These are phyloP conservation scores for Tuber brumale DNA, from an alignment of 495 filamentous ascomycete genomes.

Conservation along the genomic window DNA sequence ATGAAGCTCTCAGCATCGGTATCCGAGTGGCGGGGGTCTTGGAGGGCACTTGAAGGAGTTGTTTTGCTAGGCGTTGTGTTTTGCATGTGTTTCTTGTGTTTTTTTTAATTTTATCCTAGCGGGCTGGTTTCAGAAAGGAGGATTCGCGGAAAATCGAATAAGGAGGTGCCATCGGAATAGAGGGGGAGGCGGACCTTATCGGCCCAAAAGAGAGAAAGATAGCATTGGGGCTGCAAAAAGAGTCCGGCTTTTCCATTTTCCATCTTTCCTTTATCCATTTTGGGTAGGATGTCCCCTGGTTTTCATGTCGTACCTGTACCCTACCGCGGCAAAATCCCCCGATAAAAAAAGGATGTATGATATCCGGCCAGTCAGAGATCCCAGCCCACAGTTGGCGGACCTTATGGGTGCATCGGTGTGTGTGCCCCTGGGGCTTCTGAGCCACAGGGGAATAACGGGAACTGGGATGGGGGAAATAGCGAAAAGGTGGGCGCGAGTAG, in stretches of 20 bases:
- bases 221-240: background rate
- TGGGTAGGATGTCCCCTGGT: background rate
- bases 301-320: background rate
- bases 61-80: background rate
- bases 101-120: background rate
- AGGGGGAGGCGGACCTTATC: background rate
- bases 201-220: background rate
- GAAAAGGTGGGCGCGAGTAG: background rate
- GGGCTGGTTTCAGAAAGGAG: background rate
- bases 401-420: background rate
- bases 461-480: background rate
- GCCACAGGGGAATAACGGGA: background rate
- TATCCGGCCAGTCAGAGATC: background rate
- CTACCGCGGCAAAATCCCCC: background rate
- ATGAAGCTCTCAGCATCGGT: background rate
- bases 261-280: background rate
- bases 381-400: background rate
- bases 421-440: background rate
- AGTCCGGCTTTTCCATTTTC: background rate
- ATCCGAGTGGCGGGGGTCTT: background rate
- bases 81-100: background rate
- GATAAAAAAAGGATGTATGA: background rate
- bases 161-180: background rate
- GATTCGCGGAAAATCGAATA: background rate
- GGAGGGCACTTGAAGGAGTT: background rate